phyloP scores from a whole-genome alignment of 257 asterid species.

The Nicotiana attenuata region DNA sequence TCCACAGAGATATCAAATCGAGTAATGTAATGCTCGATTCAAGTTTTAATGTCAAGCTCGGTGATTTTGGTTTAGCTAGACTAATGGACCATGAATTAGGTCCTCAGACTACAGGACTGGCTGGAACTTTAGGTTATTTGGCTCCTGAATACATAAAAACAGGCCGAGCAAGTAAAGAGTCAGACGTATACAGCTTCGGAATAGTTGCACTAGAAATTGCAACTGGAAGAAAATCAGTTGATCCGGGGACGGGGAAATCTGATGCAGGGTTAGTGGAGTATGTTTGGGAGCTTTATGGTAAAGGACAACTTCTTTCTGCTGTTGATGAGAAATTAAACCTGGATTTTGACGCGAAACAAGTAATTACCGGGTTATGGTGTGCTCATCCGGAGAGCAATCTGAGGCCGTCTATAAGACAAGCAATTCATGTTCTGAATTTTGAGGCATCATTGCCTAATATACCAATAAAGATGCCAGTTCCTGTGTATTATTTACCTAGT shows the following conservation, averaged over 20 bases:
- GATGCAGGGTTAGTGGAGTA: conserved; percentile 25
- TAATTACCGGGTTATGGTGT: conserved; percentile 30
- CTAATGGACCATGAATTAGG: conserved; percentile 33
- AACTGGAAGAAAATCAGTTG: conserved; percentile 22
- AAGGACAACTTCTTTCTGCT: conserved; percentile 16
- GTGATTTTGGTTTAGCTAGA: conserved; percentile 38
- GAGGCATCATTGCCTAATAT: conserved; percentile 29
- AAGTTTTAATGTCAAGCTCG: conserved; percentile 31
- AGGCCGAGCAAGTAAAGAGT: conserved; percentile 30
- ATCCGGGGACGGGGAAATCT: background rate
- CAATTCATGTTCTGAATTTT: conserved; percentile 28
- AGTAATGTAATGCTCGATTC: conserved; percentile 38
- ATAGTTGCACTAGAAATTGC: conserved; percentile 31
- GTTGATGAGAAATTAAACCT: conserved; percentile 17
- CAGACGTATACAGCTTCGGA: conserved; percentile 34
- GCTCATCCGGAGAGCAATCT: conserved; percentile 23
- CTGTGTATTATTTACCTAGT: conserved; percentile 14
- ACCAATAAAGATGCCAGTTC: conserved; percentile 29
- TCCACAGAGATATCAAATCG: conserved; percentile 35
- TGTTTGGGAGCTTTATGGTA: conserved; percentile 31
- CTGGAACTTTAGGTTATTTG: conserved; percentile 33
- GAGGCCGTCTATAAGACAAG: conserved; percentile 39
- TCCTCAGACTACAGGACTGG: conserved; percentile 27
- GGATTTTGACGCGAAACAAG: conserved; percentile 25
- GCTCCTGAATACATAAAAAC: conserved; percentile 36